phyloP scores from a whole-genome alignment of 2,329 filamentous ascomycete species.

The Talaromyces rugulosus region DNA sequence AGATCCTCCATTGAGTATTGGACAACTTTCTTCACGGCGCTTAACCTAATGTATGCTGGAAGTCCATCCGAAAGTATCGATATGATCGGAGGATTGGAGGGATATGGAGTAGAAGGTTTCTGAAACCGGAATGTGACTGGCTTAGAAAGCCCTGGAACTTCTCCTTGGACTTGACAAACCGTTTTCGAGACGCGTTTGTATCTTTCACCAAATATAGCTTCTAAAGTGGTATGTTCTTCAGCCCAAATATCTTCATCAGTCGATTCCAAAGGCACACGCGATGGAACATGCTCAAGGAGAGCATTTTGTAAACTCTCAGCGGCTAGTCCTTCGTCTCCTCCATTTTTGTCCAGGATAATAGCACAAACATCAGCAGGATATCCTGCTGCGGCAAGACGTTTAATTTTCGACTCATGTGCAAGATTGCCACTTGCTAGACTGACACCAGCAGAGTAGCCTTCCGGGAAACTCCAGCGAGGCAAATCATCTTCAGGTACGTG shows the following conservation, averaged over 20 bases:
- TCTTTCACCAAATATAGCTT: constrained; percentile 78
- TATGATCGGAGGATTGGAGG: constrained; percentile 62
- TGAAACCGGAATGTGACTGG: constrained; percentile 61
- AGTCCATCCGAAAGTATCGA: constrained; percentile 64
- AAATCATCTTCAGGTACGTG: constrained; percentile 96
- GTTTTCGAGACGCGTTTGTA: constrained; percentile 59
- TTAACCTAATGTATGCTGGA: constrained; percentile 89
- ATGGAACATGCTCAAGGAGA: constrained; percentile 50
- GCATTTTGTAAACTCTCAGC: constrained; percentile 74
- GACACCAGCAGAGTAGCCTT: constrained; percentile 85
- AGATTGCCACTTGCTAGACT: constrained; percentile 79
- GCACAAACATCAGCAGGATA: constrained; percentile 83
- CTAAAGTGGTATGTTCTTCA: constrained; percentile 77
- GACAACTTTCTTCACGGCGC: constrained; percentile 73
- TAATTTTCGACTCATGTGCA: constrained; percentile 74
- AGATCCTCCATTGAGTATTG: constrained; percentile 66
- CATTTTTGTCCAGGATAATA: constrained; percentile 66
- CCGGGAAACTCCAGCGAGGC: constrained; percentile 86
- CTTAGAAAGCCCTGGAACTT: constrained; percentile 42
- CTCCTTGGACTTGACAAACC: constrained; percentile 67
- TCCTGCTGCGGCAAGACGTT: constrained; percentile 74
- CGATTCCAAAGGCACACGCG: constrained; percentile 13
- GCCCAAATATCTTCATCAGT: constrained; percentile 61
- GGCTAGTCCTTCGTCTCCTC: constrained; percentile 69
- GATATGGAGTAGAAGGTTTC: constrained; percentile 66